Evolutionary conservation across 257 asterid species (phyloP), one percentile per base, ranked within the genome.

Genomic region (Lantana camara): DNA sequence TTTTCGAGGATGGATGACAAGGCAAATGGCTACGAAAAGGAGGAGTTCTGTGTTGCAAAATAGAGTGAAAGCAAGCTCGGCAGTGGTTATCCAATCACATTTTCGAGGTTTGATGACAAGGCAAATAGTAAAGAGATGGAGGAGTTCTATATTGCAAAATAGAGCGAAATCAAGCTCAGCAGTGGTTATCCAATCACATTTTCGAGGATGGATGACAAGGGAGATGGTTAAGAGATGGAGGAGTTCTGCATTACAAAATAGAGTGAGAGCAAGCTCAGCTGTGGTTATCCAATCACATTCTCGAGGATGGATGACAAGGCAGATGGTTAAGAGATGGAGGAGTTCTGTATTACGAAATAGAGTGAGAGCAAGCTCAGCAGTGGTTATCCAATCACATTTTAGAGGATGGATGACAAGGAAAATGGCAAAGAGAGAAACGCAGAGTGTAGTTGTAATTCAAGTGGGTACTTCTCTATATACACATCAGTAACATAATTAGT

Each of bases 301-400:
- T 60, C 90, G 96, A 48, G 85, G 84, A 64, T 87, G 95, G 97
- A 30, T 30, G 35, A 30, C n/a, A n/a, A n/a, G n/a, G n/a, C n/a
- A n/a, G n/a, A n/a, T n/a, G n/a, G n/a, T n/a, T n/a, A n/a, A n/a
- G n/a, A n/a, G n/a, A n/a, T n/a, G n/a, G n/a, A n/a, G n/a, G n/a
- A 27, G 32, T 2, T 27, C 56, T 22, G 77, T 77, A 66, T 71
- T 82, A 12, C 78, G 60, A 32, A 55, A 45, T 32, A 77, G 74
- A 60, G 59, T 59, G 46, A 61, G 73, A 76, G 71, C 82, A 63
- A 72, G 63, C 54, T 76, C 90, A 14, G 93, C 83, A 32, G 63
- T 85, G 75, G 59, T 80, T 57, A 85, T 90, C 71, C 99, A 93
- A 66, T 79, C 91, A 23, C 76, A 84, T 72, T 48, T 79, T 60